Evolutionary conservation across 129 eudicot species (phyloP), one percentile per base, ranked within the genome.

Genomic region (Rutidosis leptorrhynchoides): DNA sequence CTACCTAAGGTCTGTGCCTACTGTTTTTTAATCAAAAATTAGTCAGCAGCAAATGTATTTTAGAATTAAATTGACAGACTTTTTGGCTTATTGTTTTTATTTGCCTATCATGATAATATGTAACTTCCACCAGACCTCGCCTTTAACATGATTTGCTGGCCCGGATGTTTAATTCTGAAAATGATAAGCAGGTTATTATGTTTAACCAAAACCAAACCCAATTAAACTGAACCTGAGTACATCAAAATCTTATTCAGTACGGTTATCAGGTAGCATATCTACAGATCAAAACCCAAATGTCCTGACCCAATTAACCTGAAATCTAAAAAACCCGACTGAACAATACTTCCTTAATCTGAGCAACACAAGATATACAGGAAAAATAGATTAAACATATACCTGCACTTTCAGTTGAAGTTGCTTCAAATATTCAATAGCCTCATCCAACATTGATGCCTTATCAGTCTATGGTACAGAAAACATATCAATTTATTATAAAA

Each of bases 391-490:
- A 6, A 56, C 60, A 28, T 64, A 57, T 68, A 93, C 98, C 96
- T 93, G 98, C 28, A 93, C 98, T 82, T 93, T 89, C 22, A 93
- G 77, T 65, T 93, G 96, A 26, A 93, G 98, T 77, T 93, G 96
- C 73, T 93, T 93, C 70, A 93, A 82, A 79, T 94, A 94, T 67
- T 94, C 99, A 72, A 94, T 94, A 10, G 95, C 99, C 78, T 94
- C 99, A 79, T 94, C 99, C 80, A 94, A 77, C 99, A 89, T 94
- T 25, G 99, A 94, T 27, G 99, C 97, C 85, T 89, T 94, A 76
- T 94, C 97, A 15, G 99, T 94, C 97, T 94, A 71, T 26, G 23
- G 53, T 14, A 67, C 51, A 72, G 64, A 71, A 19, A 64, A 72
- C 45, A 42, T 17, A 66, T 8, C 58, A 65, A 71, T 42, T 24